A percentile compares a stretch with the other conserved stretches of the same genome.
phyloP scores from a whole-genome alignment of 2,329 filamentous ascomycete species.

The Helminthosporium solani region DNA sequence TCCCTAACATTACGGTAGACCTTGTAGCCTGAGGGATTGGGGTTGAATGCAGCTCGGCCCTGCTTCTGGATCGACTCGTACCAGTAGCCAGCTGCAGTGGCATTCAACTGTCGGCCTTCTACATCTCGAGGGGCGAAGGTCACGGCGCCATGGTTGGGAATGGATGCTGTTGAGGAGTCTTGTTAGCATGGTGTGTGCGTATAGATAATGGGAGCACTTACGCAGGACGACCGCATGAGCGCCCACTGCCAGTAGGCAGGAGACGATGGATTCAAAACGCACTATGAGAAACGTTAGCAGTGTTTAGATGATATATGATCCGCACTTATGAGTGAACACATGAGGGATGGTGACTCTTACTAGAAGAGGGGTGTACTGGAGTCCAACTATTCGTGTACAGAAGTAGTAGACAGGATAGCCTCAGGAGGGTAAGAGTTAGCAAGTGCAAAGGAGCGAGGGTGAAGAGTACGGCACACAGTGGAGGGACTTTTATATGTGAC shows the following conservation, averaged over 20 bases:
- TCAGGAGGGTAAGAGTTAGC: not conserved
- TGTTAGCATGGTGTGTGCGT: not conserved
- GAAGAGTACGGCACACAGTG: not conserved
- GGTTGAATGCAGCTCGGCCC: conserved; percentile 45
- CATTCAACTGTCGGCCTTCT: not conserved
- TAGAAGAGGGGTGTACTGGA: not conserved
- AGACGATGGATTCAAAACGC: conserved; percentile 24
- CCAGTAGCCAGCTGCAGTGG: conserved; percentile 40
- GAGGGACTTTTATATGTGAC: not conserved
- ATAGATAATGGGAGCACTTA: conserved; percentile 4
- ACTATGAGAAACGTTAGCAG: conserved; percentile 7
- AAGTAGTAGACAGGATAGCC: not conserved
- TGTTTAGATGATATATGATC: not conserved
- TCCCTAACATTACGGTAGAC: conserved; percentile 49
- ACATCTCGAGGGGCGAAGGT: conserved; percentile 5
- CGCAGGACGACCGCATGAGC: conserved; percentile 23
- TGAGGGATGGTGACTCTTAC: conserved; percentile 3
- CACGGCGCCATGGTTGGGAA: not conserved
- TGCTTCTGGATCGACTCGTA: conserved; percentile 46
- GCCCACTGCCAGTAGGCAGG: conserved; percentile 33
- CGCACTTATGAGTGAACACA: not conserved
- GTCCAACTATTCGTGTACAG: not conserved
- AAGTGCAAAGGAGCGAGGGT: not conserved
- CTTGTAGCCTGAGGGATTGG: conserved; percentile 42
- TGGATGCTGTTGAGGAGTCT: conserved; percentile 10